Base-by-base conservation (phyloP, 306 rosid species). In the Mucuna pruriens region DNA sequence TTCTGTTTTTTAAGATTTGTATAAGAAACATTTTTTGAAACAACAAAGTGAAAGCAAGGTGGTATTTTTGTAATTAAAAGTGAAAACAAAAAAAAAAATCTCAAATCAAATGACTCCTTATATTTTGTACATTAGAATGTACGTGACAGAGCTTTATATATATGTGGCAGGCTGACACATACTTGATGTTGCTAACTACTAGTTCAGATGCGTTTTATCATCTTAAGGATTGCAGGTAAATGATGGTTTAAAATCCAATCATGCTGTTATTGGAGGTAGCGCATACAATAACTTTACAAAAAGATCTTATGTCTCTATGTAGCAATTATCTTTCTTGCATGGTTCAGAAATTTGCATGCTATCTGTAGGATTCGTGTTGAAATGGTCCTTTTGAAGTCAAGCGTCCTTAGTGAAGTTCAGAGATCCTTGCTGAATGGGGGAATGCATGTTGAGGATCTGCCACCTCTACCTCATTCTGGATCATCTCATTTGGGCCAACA, bases 391-490 rank as follows among this genome's bases (percentile, higher is more conserved):
- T 80, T 92, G 90, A 95, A 87, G 90, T 95, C 99, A 10, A 87
- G 87, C n/a, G 97, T 95, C 73, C 94, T 95, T 34, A 88, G 93
- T 51, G 99, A 95, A 87, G 88, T 93, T 89, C 99, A 95, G 93
- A 95, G 99, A 85, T 95, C 99, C 82, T 85, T 92, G 92, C 71
- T 93, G 74, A 97, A 95, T 44, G 97, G 98, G 62, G 99, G 99
- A 79, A 93, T 95, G 99, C 97, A 85, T 80, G 93, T 95, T 82
- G 99, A 90, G 81, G 97, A 95, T 69, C 85, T 95, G 85, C 98
- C 95, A 77, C 82, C 92, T 13, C 65, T 87, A 81, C 86, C 92
- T 65, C 89, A 77, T 20, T 77, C 92, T 75, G 91, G 91, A 60
- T 75, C 91, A 74, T 73, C 98, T 68, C 92, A 86, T 86, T 80